Conservation (phyloP, 495 filamentous ascomycete species). For the Cercophora samala region DNA sequence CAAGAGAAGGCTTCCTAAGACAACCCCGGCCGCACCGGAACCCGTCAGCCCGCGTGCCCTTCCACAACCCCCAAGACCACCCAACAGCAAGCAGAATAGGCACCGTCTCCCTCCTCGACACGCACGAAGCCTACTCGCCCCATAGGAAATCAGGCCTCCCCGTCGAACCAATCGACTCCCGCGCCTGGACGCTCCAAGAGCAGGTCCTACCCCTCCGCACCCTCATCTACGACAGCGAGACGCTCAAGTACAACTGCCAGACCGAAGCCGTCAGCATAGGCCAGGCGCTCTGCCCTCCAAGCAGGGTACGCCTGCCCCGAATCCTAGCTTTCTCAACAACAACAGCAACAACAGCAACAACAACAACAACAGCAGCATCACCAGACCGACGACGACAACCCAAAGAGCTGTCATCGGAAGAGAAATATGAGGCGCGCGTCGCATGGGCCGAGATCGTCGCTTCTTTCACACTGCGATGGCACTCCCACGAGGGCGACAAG, state of each 20-base stretch:
- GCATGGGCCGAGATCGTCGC: neutral
- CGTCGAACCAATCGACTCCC: neutral
- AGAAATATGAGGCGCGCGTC: neutral
- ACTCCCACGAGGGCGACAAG: neutral
- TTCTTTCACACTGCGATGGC: neutral
- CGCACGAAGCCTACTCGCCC: neutral
- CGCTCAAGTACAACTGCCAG: neutral
- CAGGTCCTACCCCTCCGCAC: neutral
- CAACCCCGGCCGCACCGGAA: neutral
- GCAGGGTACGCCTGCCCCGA: neutral
- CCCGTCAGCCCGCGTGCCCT: neutral
- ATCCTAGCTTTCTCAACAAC: neutral
- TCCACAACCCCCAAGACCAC: neutral
- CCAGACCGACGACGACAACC: neutral
- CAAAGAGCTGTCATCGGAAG: neutral
- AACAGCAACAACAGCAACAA: too few species aligned
- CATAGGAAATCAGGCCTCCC: neutral
- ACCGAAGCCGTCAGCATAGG: slow-evolving; percentile 1
- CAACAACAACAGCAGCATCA: too few species aligned
- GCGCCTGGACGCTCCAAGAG: neutral
- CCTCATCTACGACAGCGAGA: neutral
- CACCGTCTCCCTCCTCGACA: neutral
- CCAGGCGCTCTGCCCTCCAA: neutral
- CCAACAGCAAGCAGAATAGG: neutral
- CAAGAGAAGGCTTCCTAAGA: neutral